Conservation (phyloP, 2,329 filamentous ascomycete genomes). For the Chlorencoelia australis region DNA sequence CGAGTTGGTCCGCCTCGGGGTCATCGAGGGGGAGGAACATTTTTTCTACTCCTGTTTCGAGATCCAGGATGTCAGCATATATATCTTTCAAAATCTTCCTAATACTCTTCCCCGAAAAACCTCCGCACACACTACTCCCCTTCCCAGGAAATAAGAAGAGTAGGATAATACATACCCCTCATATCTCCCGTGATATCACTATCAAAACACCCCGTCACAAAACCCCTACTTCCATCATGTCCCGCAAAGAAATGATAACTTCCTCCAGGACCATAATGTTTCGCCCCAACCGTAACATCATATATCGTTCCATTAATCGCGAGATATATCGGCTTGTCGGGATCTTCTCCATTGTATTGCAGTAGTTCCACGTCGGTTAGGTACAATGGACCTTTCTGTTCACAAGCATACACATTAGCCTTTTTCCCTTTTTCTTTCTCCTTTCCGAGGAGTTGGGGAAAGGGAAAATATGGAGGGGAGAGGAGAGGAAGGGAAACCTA, state of each 20-base stretch:
- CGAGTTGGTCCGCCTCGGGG: constrained; percentile 44
- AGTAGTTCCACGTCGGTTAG: constrained; percentile 69
- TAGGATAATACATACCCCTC: too few species aligned
- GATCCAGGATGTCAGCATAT: too few species aligned
- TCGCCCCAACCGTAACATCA: constrained; percentile 62
- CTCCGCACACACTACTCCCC: too few species aligned
- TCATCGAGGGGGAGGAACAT: constrained; percentile 67
- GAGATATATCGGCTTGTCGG: constrained; percentile 71
- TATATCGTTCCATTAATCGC: constrained; percentile 82
- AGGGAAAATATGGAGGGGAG: background rate
- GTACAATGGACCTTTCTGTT: constrained; percentile 47
- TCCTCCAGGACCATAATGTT: constrained; percentile 74
- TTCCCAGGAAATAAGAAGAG: too few species aligned
- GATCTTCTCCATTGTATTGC: constrained; percentile 67
- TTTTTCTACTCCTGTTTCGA: too few species aligned
- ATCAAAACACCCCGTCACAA: constrained; percentile 85
- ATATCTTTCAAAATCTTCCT: too few species aligned
- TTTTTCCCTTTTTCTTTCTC: background rate
- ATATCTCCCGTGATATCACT: constrained; percentile 71
- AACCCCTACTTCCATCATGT: constrained; percentile 75
- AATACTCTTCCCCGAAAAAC: too few species aligned
- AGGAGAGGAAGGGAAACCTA: constrained; percentile 8
- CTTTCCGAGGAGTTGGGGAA: background rate
- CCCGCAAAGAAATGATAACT: constrained; percentile 83
- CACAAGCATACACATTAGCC: background rate